Evolutionary conservation across 441 rosid species (phyloP), one percentile per base, ranked within the genome.

Genomic region (Euphorbia schlechtendalii): DNA sequence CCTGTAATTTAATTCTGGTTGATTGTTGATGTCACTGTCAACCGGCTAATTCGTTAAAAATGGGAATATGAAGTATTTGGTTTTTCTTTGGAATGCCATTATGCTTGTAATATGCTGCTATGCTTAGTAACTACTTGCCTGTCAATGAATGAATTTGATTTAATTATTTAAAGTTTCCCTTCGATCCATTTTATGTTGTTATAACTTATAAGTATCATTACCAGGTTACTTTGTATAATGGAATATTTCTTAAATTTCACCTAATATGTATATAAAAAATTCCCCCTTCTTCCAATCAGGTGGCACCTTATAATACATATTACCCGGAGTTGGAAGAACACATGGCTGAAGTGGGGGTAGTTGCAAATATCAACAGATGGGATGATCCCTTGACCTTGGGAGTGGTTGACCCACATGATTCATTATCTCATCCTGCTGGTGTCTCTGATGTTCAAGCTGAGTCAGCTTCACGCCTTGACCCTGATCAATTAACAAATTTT

Each of bases 361-460:
- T 84, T 64, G 78, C 89, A 81, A 82, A 78, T 30, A 77, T 84
- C 70, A 95, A 95, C 82, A 83, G 77, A 77, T 95, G 99, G 99
- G 84, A 91, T 79, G 90, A 86, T 77, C 88, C 93, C 59, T 78
- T 91, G 81, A 76, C 91, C 60, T 75, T 91, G 73, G 99, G 98
- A 74, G 81, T 84, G 61, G 80, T 95, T 74, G 99, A 95, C 81
- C 97, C 98, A 10, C 99, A 95, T 25, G 99, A 95, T 71, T 95
- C 99, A 21, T 71, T 89, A 59, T 85, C 97, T 66, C 99, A 95
- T 83, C 96, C 98, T 55, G 98, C 99, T 0, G 99, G 99, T 48
- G 96, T 84, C 15, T 89, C 98, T 66, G 99, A 92, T 81, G 84
- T 82, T 70, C 98, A 87, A 76, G 84, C 99, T 52, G 99, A 95